Conservation (phyloP, 2,329 filamentous ascomycete species). For the Orbilia brochopaga region DNA sequence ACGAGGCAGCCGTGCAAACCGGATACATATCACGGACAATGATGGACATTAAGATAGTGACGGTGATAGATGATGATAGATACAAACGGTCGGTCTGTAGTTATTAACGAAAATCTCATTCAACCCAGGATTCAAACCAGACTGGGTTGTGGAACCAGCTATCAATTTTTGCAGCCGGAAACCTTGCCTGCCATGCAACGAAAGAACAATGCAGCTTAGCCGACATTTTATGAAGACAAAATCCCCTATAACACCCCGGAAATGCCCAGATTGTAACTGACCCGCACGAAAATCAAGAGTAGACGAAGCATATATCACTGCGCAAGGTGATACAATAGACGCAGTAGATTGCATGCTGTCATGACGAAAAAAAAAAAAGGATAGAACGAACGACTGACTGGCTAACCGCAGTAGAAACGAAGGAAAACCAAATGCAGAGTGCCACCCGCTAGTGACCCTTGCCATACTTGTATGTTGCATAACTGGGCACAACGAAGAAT, state of each 20-base stretch:
- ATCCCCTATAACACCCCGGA: slow-evolving; percentile 28
- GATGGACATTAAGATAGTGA: too few relatives aligned
- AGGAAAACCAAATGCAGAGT: background rate
- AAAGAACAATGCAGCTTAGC: too few relatives aligned
- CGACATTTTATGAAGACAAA: slow-evolving; percentile 7
- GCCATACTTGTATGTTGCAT: too few relatives aligned
- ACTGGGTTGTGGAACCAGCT: too few relatives aligned
- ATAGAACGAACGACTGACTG: slow-evolving; percentile 2
- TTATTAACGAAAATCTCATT: too few relatives aligned
- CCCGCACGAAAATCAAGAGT: background rate
- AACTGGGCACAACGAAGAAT: background rate
- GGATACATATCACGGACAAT: too few relatives aligned
- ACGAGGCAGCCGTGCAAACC: too few relatives aligned
- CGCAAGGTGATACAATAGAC: background rate
- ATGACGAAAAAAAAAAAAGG: background rate
- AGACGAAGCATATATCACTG: background rate
- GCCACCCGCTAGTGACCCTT: background rate
- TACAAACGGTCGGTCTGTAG: too few relatives aligned
- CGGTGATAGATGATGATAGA: too few relatives aligned
- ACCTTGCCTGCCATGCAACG: too few relatives aligned
- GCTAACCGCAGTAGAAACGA: background rate
- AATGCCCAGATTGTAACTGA: slow-evolving; percentile 8
- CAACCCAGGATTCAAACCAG: too few relatives aligned
- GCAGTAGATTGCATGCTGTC: background rate
- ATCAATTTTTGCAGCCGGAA: too few relatives aligned